These are phyloP conservation scores for Cyphellophora europaea DNA, from an alignment of 2,329 filamentous ascomycete genomes.

Conservation along the genomic window DNA sequence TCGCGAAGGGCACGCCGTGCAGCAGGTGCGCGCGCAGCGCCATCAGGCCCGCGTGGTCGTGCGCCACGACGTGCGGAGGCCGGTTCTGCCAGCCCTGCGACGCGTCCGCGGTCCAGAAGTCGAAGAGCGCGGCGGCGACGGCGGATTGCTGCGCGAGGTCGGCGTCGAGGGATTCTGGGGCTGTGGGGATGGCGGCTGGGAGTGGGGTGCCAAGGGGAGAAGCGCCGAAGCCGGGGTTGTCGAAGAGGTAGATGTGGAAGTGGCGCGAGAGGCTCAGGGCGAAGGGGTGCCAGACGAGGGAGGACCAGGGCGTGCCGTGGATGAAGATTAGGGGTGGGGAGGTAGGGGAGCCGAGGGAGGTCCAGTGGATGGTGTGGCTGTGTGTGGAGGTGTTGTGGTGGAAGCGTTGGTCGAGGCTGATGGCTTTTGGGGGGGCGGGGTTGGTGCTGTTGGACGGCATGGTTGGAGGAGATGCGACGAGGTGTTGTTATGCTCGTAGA, in stretches of 20 bases:
- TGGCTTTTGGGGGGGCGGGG: background rate
- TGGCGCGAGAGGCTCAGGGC: conserved; percentile 26
- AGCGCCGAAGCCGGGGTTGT: conserved; percentile 36
- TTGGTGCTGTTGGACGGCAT: no score
- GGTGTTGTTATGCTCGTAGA: no score
- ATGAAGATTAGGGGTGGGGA: conserved; percentile 32
- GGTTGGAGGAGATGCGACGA: no score
- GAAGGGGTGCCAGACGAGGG: conserved; percentile 28
- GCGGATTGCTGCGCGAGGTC: conserved; percentile 30
- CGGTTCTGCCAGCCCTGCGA: conserved; percentile 13
- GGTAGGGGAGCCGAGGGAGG: conserved; percentile 22
- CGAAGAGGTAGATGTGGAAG: conserved; percentile 35
- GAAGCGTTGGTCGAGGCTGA: conserved; percentile 20
- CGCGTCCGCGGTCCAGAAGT: conserved; percentile 22
- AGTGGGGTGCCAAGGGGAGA: conserved; percentile 23
- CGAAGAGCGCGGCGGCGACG: conserved; percentile 29
- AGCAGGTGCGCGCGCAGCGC: conserved; percentile 29
- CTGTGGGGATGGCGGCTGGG: conserved; percentile 1
- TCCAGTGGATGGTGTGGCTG: conserved; percentile 24
- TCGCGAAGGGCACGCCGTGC: conserved; percentile 27
- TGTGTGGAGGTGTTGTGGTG: conserved; percentile 21
- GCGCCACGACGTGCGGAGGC: conserved; percentile 32
- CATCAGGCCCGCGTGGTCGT: conserved; percentile 37
- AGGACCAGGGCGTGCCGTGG: conserved; percentile 41
- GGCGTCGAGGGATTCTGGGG: conserved; percentile 21